Evolutionary conservation across 1,284 basidiomycete genomes (phyloP), one percentile per base, ranked within the genome.

Genomic region (Papiliotrema flavescens): DNA sequence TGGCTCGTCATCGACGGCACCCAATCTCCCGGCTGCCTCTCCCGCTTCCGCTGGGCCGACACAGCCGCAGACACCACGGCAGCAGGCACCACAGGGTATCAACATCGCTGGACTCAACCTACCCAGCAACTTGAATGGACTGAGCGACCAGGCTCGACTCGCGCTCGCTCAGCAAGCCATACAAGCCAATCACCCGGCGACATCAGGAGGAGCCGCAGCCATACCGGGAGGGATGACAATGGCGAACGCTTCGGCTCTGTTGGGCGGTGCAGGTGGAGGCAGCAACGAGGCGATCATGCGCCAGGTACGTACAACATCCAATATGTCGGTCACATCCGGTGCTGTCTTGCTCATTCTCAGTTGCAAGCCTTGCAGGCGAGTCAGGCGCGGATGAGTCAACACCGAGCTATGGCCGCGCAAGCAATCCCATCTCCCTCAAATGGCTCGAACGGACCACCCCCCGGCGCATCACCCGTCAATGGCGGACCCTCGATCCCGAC

Each of bases 261-360:
- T 69, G 15, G 44, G 54, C 22, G 54, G 55, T 36, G 44, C 65
- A 22, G 54, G 50, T n/a, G 66, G 64, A 2, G 54, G 57, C 2
- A 67, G 61, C 40, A 65, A 65, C n/a, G 70, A 74, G 24, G 67
- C 66, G 14, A 69, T 74, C 39, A 63, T 74, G 62, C 70, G 69
- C 55, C 72, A 74, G 64, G 69, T 70, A 28, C 54, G 69, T 63
- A 36, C 15, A 47, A 3, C 22, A 42, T 14, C 14, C 36, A 5
- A 20, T 6, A 13, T 20, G 5, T 17, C 9, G 28, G 36, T 37
- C n/a, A 7, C 24, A 19, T 22, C 34, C n/a, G n/a, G n/a, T n/a
- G n/a, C n/a, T n/a, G n/a, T n/a, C n/a, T n/a, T n/a, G 1, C 41
- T 46, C 14, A n/a, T 23, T 9, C 32, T 6, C 51, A 71, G 69